phyloP scores from a whole-genome alignment of 495 filamentous ascomycete species.

The Penicillium arizonense region DNA sequence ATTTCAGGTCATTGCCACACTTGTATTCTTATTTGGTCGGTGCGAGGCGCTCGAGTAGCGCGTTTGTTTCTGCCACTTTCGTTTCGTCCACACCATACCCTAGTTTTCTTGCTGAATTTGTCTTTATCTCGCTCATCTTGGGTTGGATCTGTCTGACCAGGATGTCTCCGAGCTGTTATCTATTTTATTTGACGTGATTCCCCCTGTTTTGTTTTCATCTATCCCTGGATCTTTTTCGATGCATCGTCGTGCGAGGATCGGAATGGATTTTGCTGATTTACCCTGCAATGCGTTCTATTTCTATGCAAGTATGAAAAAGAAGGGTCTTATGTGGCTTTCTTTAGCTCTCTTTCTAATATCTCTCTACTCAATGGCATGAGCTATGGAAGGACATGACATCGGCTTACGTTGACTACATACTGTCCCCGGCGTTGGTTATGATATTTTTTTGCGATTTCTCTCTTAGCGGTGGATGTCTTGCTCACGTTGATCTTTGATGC shows the following conservation, averaged over 20 bases:
- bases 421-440: constrained; percentile 12
- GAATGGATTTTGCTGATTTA: constrained; percentile 28
- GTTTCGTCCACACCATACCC: constrained; percentile 32
- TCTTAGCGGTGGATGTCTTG: constrained; percentile 11
- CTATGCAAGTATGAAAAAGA: constrained; percentile 20
- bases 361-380: constrained; percentile 17
- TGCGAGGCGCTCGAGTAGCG: constrained; percentile 21
- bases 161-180: constrained; percentile 5
- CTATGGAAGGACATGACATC: constrained; percentile 22
- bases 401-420: constrained; percentile 8
- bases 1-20: constrained; percentile 35
- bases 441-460: neutral
- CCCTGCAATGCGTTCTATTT: constrained; percentile 13
- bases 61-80: constrained; percentile 29
- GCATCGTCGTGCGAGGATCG: constrained; percentile 30
- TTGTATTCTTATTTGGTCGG: constrained; percentile 33
- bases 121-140: constrained; percentile 11
- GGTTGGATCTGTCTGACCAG: neutral
- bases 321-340: constrained; percentile 15
- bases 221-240: constrained; percentile 18
- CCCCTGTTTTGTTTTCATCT: constrained; percentile 21
- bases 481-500: constrained; percentile 13
- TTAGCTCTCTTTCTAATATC: constrained; percentile 13
- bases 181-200: constrained; percentile 28
- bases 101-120: constrained; percentile 19